phyloP scores from a whole-genome alignment of 164 flowering plant genomes.

The Vitis rupestris region DNA sequence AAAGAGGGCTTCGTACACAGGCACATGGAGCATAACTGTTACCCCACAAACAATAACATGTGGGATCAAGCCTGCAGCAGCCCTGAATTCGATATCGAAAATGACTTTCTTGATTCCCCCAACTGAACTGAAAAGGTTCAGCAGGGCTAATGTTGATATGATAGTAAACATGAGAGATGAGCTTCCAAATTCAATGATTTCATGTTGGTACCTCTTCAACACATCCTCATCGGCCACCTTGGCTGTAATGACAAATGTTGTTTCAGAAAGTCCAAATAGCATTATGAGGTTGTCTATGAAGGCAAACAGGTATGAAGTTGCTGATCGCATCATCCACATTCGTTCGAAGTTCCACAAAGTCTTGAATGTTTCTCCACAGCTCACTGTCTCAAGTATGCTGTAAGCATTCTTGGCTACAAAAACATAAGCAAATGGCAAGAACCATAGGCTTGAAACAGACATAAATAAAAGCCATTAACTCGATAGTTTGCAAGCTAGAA shows the following conservation, averaged over 20 bases:
- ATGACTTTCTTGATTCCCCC: slow-evolving; percentile 11
- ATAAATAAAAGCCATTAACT: too few species aligned
- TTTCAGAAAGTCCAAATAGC: slow-evolving; percentile 33
- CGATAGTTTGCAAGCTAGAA: too few species aligned
- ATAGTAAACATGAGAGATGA: slow-evolving; percentile 38
- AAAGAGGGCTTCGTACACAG: slow-evolving; percentile 37
- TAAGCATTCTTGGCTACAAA: slow-evolving; percentile 10
- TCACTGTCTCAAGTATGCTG: slow-evolving; percentile 16
- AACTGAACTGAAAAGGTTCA: slow-evolving; percentile 22
- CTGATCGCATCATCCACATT: slow-evolving; percentile 44
- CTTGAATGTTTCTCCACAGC: slow-evolving; percentile 23
- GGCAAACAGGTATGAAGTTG: slow-evolving; percentile 39
- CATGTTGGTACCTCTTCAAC: slow-evolving; percentile 43
- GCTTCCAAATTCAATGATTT: slow-evolving; percentile 45
- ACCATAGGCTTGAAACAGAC: slow-evolving; percentile 25
- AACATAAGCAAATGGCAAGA: slow-evolving; percentile 24
- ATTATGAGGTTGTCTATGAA: slow-evolving; percentile 30
- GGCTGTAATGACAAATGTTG: slow-evolving; percentile 38
- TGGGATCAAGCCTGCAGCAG: slow-evolving; percentile 4
- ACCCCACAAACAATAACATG: slow-evolving; percentile 25
- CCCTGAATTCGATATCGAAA: not conserved
- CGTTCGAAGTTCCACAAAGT: slow-evolving; percentile 54
- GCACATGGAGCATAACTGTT: slow-evolving; percentile 24
- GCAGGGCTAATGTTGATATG: slow-evolving; percentile 33
- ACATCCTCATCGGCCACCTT: slow-evolving; percentile 41